These are phyloP conservation scores for Ophiorrhiza pumila DNA, from an alignment of 257 asterid species.

Conservation along the genomic window DNA sequence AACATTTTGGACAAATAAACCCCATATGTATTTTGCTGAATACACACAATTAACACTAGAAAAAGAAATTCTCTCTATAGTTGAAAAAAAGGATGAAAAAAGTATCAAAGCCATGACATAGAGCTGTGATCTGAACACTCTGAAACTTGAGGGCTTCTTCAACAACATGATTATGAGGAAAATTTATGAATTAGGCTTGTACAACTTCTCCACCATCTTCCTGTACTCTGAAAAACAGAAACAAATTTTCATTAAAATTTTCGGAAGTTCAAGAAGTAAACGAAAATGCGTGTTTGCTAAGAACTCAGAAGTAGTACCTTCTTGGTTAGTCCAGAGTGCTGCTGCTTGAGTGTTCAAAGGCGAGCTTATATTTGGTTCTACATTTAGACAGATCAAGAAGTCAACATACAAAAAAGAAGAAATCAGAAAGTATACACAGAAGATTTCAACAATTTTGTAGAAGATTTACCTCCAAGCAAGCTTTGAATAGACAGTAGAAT, in stretches of 20 bases:
- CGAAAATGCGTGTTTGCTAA: neutral
- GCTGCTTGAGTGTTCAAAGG: constrained; percentile 93
- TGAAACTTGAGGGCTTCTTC: neutral
- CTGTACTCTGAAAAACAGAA: constrained; percentile 31
- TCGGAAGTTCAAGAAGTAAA: neutral
- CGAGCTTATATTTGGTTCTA: constrained; percentile 88
- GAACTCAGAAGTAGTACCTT: constrained; percentile 35
- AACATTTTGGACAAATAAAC: no score
- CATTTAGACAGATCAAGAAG: constrained; percentile 9
- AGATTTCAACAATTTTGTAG: neutral
- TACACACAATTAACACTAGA: no score
- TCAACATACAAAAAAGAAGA: neutral
- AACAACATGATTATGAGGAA: neutral
- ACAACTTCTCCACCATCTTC: constrained; percentile 43
- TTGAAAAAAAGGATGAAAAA: no score
- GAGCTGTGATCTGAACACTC: neutral
- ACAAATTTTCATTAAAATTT: neutral
- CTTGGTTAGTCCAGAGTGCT: constrained; percentile 83
- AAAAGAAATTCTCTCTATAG: no score
- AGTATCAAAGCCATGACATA: no score
- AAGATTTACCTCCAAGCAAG: constrained; percentile 80
- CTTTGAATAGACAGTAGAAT: constrained; percentile 85
- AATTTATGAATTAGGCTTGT: constrained; percentile 31
- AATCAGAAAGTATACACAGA: neutral
- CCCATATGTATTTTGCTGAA: no score